Percentiles rank a stretch among this genome's conserved stretches.
Conservation (phyloP, 768 basidiomycete species). For the Mycena pura region DNA sequence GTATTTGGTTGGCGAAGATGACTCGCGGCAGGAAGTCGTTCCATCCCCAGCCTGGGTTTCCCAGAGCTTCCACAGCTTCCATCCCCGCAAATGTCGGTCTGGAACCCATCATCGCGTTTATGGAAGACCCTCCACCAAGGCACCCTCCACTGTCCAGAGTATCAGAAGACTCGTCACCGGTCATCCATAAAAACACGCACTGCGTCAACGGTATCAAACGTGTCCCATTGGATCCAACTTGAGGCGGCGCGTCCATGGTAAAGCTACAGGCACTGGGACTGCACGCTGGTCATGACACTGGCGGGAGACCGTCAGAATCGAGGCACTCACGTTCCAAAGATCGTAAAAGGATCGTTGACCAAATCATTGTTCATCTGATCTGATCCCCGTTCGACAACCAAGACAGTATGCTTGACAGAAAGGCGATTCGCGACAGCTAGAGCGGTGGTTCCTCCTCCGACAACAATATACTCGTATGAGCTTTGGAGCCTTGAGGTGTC, state of each 20-base stretch:
- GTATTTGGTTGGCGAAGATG: not conserved
- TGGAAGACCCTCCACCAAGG: slow-evolving; percentile 34
- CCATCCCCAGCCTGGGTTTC: slow-evolving; percentile 40
- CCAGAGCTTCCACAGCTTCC: slow-evolving; percentile 24
- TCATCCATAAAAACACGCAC: not conserved
- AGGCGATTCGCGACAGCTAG: slow-evolving; percentile 34
- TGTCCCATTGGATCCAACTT: slow-evolving; percentile 17
- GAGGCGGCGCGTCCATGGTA: slow-evolving; percentile 6
- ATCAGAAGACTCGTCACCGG: not conserved
- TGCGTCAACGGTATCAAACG: not conserved
- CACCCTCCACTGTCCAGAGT: slow-evolving; percentile 22
- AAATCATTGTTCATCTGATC: slow-evolving; percentile 26
- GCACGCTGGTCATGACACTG: not conserved
- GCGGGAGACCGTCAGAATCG: not conserved
- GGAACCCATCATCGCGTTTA: slow-evolving; percentile 37
- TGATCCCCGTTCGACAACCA: slow-evolving; percentile 38
- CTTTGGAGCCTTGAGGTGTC: slow-evolving; percentile 6
- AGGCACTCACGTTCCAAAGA: slow-evolving; percentile 10
- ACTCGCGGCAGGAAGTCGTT: slow-evolving; percentile 33
- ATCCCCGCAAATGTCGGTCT: slow-evolving; percentile 26
- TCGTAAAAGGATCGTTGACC: slow-evolving; percentile 18
- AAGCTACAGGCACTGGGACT: slow-evolving; percentile 10
- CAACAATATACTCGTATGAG: slow-evolving; percentile 24
- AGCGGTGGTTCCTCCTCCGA: slow-evolving; percentile 29
- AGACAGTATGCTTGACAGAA: slow-evolving; percentile 24